Conservation (phyloP, 495 filamentous ascomycete species). For the Penicillium manginii region DNA sequence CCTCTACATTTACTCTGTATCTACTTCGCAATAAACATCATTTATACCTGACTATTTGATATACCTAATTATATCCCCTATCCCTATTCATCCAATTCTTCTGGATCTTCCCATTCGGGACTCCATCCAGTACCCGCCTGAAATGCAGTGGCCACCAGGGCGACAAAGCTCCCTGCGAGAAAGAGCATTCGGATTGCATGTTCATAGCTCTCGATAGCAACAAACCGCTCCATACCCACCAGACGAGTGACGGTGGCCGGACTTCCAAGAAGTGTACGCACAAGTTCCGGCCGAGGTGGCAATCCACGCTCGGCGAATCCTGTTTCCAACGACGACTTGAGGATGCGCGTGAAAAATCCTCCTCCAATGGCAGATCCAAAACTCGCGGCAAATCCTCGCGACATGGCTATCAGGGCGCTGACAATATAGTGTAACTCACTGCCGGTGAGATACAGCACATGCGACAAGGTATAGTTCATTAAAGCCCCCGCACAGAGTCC, state of each 20-base stretch:
- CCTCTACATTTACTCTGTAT: too few relatives aligned
- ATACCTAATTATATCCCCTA: neutral
- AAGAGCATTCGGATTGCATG: constrained; percentile 61
- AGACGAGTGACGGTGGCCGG: constrained; percentile 63
- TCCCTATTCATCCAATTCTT: neutral
- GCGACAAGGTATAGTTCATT: constrained; percentile 77
- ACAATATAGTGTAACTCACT: constrained; percentile 69
- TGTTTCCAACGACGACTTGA: constrained; percentile 56
- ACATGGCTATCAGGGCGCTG: constrained; percentile 69
- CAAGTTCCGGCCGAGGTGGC: constrained; percentile 52
- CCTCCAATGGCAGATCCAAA: constrained; percentile 80
- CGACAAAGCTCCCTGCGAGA: constrained; percentile 55
- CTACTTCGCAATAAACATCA: neutral
- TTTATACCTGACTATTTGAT: neutral
- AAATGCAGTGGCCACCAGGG: constrained; percentile 55
- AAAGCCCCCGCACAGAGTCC: constrained; percentile 70
- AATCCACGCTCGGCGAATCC: constrained; percentile 61
- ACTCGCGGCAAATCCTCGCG: constrained; percentile 72
- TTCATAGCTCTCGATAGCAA: constrained; percentile 69
- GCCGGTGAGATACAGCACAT: constrained; percentile 69
- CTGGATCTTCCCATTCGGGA: constrained; percentile 18
- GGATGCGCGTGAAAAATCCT: constrained; percentile 67
- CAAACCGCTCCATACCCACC: constrained; percentile 51
- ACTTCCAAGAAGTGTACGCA: constrained; percentile 67
- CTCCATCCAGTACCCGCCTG: constrained; percentile 75